A percentile compares a stretch with the other conserved stretches of the same genome.
Evolutionary conservation across 169 alveolate species (phyloP).

Genomic region (Babesia ovis): DNA sequence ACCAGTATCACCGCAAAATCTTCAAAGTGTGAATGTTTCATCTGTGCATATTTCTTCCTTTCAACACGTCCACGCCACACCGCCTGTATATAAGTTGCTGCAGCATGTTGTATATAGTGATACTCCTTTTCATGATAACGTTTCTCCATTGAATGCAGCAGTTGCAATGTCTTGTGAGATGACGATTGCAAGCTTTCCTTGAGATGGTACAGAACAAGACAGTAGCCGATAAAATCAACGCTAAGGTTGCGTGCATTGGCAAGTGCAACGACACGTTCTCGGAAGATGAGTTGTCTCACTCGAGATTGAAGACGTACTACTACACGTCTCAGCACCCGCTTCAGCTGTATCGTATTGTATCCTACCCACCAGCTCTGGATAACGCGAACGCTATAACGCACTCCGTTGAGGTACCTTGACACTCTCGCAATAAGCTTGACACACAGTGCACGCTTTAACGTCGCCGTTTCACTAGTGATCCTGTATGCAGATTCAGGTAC

Average conservation of each 20-base stretch:
- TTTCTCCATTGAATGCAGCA: conserved; percentile 52
- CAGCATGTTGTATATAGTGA: conserved; percentile 66
- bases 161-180: conserved; percentile 46
- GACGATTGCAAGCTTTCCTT: conserved; percentile 27
- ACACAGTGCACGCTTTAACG: conserved; percentile 24
- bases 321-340: background rate
- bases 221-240: conserved; percentile 31
- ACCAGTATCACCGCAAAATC: conserved; percentile 48
- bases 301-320: conserved; percentile 48
- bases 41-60: conserved; percentile 24
- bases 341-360: conserved; percentile 8
- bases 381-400: background rate
- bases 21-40: conserved; percentile 13
- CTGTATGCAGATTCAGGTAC: conserved; percentile 29
- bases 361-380: conserved; percentile 61
- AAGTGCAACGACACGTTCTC: conserved; percentile 12
- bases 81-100: conserved; percentile 75
- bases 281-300: conserved; percentile 15
- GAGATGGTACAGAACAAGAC: conserved; percentile 23
- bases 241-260: conserved; percentile 10
- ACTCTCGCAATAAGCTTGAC: conserved; percentile 23
- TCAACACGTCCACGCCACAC: conserved; percentile 71
- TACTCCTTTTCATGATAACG: conserved; percentile 69
- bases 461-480: background rate
- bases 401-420: conserved; percentile 7